Conservation (phyloP, 1,139 yeast species). For the Saccharomyces hybrid region DNA sequence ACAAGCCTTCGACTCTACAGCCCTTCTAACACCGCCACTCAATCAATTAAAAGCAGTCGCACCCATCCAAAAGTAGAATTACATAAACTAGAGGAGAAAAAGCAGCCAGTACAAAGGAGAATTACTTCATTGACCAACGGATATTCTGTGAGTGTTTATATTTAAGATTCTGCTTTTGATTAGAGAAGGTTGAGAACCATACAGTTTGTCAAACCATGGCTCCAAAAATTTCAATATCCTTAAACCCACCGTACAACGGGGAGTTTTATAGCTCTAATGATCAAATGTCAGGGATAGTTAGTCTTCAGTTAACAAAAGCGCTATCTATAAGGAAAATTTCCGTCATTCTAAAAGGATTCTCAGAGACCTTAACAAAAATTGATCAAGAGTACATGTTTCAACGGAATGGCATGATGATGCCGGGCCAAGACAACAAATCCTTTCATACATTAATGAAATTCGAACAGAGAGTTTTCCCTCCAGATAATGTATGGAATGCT, state of each 20-base stretch:
- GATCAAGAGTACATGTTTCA: constrained; percentile 17
- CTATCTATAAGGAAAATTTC: constrained; percentile 21
- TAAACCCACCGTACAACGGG: constrained; percentile 26
- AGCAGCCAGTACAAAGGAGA: neutral
- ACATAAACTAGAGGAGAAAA: neutral
- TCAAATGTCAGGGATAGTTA: constrained; percentile 21
- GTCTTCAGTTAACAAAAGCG: constrained; percentile 17
- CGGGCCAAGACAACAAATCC: constrained; percentile 22
- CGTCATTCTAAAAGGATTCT: constrained; percentile 22
- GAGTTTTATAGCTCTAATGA: constrained; percentile 25
- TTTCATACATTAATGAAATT: constrained; percentile 19
- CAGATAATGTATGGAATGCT: constrained; percentile 29
- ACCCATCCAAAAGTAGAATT: neutral
- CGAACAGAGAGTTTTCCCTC: constrained; percentile 26
- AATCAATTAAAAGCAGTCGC: neutral
- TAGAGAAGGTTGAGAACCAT: neutral
- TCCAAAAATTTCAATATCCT: constrained; percentile 15
- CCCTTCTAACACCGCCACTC: neutral
- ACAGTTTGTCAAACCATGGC: constrained; percentile 14
- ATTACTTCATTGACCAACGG: neutral
- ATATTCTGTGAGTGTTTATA: neutral
- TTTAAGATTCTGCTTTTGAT: neutral
- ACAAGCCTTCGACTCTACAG: neutral
- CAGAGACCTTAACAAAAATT: constrained; percentile 24
- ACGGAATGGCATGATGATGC: constrained; percentile 21